Evolutionary conservation across 306 rosid genomes (phyloP), one percentile per base, ranked within the genome.

Genomic region (Crataegus laevigata): DNA sequence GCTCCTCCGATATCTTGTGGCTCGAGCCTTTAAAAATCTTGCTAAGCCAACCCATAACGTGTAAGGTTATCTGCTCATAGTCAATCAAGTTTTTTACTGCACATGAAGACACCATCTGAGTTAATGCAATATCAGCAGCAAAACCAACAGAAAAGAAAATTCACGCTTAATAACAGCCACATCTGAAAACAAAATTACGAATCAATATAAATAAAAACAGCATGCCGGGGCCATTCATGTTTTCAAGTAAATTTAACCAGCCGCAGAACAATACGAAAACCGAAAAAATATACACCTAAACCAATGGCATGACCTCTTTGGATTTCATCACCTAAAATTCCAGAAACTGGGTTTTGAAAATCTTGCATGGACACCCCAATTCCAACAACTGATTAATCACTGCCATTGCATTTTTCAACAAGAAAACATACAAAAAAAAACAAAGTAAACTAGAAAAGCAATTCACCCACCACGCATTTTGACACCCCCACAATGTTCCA

Each of bases 21-120:
- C 87, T 81, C 3, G 97, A 86, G 76, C 89, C 90, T 82, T 91
- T 91, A 43, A 91, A 89, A 87, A 91, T 52, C 79, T 84, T 91
- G 87, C 91, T 91, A 38, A 91, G 76, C 97, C 97, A 91, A 72
- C 91, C 96, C 97, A 90, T 92, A 15, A 73, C 47, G 78, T 73
- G 75, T 66, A 77, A 72, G 59, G 75, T 72, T 79, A 86, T 84
- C 69, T 66, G 87, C 71, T 87, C 90, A 87, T 85, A 71, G 60
- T 43, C 81, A 45, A 71, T 63, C 66, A 80, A 75, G 34, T 64
- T 75, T 72, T 72, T 84, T 72, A 85, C 96, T 92, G 97, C 88
- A 81, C 51, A 85, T 12, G 45, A 82, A 84, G 76, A 78, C 81
- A 77, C 66, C 67, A 54, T 55, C 71, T 25, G 29, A 60, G 17